Percentiles rank a stretch among this genome's conserved stretches.
phyloP scores from a whole-genome alignment of 768 basidiomycete genomes.

The Mycena crocata region DNA sequence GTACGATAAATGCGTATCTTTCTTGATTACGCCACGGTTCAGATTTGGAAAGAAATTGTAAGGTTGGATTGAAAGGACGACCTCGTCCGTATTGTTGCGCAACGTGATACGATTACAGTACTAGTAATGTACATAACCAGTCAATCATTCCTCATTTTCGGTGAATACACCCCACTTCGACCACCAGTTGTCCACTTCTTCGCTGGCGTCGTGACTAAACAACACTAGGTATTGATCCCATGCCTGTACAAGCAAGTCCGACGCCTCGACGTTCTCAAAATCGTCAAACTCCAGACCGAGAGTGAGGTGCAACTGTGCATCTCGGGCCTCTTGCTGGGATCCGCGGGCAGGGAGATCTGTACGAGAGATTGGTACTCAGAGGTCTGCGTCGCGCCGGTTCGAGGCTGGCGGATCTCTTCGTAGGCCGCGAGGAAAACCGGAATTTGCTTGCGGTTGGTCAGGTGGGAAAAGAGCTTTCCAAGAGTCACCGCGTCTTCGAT shows the following conservation, averaged over 20 bases:
- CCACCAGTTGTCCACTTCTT: slow-evolving; percentile 30
- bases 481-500: slow-evolving; percentile 51
- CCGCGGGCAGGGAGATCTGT: slow-evolving; percentile 20
- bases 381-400: slow-evolving; percentile 30
- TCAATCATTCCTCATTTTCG: not conserved
- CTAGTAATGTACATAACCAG: no score
- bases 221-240: slow-evolving; percentile 22
- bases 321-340: slow-evolving; percentile 10
- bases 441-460: slow-evolving; percentile 54
- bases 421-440: slow-evolving; percentile 58
- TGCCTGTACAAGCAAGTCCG: slow-evolving; percentile 10
- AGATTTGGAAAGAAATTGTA: no score
- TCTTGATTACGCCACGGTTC: no score
- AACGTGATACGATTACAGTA: no score
- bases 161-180: slow-evolving; percentile 12
- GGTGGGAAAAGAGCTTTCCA: slow-evolving; percentile 58
- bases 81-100: no score
- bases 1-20: no score
- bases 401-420: slow-evolving; percentile 56
- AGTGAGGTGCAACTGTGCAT: slow-evolving; percentile 15
- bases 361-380: slow-evolving; percentile 25
- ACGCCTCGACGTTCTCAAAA: slow-evolving; percentile 22
- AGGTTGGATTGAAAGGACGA: no score
- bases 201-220: slow-evolving; percentile 19
- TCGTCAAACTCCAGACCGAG: slow-evolving; percentile 10